A percentile compares a stretch with the other conserved stretches of the same genome.
Conservation (phyloP, 2,329 filamentous ascomycete genomes). For the Colletotrichum brevisporum region DNA sequence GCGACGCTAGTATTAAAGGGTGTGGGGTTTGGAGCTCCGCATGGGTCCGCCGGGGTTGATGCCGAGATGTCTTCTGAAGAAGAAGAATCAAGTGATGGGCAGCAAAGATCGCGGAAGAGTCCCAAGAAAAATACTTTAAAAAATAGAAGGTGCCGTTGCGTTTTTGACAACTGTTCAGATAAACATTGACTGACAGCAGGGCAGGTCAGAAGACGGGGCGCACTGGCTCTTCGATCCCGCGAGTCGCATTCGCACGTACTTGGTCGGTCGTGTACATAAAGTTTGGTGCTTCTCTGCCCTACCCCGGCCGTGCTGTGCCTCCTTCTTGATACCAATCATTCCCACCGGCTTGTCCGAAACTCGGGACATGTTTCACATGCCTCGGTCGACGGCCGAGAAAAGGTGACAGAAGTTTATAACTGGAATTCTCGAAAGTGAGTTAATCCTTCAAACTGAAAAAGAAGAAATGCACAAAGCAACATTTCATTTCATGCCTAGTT, state of each 20-base stretch:
- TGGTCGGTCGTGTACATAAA: background rate
- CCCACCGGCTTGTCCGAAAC: conserved; percentile 25
- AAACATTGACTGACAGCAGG: too few species aligned
- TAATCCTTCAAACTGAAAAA: background rate
- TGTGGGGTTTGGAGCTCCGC: background rate
- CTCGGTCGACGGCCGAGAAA: background rate
- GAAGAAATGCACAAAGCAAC: background rate
- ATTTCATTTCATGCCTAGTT: background rate
- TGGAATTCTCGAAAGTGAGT: conserved; percentile 6
- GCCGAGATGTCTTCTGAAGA: conserved; percentile 10
- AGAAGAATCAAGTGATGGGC: background rate
- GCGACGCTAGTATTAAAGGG: background rate
- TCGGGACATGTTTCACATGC: conserved; percentile 35
- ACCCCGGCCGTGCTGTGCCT: too few species aligned
- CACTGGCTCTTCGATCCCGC: background rate
- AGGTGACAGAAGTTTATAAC: conserved; percentile 13
- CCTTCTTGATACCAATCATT: too few species aligned
- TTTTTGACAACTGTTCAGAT: background rate
- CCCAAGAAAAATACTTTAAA: background rate
- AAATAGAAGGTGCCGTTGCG: background rate
- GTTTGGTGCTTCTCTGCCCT: too few species aligned
- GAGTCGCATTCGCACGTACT: background rate
- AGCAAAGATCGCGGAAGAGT: conserved; percentile 3
- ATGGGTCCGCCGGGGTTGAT: conserved; percentile 6
- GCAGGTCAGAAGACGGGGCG: too few species aligned